phyloP scores from a whole-genome alignment of 768 basidiomycete genomes.

The Boletales sp. region DNA sequence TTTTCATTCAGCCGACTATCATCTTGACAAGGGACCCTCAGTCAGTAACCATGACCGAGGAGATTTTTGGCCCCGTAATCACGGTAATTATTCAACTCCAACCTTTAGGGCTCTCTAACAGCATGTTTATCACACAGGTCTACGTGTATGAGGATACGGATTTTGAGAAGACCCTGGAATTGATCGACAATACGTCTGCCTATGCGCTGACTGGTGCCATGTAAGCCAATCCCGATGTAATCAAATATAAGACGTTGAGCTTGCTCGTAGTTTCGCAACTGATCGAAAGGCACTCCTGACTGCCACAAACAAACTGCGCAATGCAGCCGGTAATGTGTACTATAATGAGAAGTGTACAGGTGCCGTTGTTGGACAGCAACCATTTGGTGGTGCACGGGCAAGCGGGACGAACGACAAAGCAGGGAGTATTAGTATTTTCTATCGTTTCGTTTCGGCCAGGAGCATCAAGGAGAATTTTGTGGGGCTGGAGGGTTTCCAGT shows the following conservation, averaged over 20 bases:
- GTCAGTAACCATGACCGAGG: conserved; percentile 86
- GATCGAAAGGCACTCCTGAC: conserved; percentile 77
- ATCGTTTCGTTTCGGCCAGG: conserved; percentile 81
- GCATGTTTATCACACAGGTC: conserved; percentile 41
- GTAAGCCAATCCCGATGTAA: conserved; percentile 41
- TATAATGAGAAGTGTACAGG: conserved; percentile 99
- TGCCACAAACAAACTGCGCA: conserved; percentile 80
- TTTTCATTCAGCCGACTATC: conserved; percentile 91
- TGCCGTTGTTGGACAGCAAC: conserved; percentile 97
- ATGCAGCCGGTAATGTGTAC: conserved; percentile 95
- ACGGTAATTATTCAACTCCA: conserved; percentile 51
- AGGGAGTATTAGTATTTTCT: conserved; percentile 73
- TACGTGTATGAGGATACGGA: conserved; percentile 88
- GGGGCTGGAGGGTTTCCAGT: conserved; percentile 70
- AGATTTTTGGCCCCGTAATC: conserved; percentile 95
- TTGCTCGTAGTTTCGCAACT: conserved; percentile 61
- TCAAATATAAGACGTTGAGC: conserved; percentile 8
- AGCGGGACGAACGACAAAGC: conserved; percentile 99
- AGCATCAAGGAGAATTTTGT: conserved; percentile 98
- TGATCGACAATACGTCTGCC: conserved; percentile 80
- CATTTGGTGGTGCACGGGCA: conserved; percentile 90
- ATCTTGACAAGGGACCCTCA: conserved; percentile 90
- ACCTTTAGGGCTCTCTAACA: neutral
- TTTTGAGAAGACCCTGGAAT: conserved; percentile 80
- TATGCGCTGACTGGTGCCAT: conserved; percentile 96